Base-by-base conservation (phyloP, 768 basidiomycete species). In the Mycena vulgaris region DNA sequence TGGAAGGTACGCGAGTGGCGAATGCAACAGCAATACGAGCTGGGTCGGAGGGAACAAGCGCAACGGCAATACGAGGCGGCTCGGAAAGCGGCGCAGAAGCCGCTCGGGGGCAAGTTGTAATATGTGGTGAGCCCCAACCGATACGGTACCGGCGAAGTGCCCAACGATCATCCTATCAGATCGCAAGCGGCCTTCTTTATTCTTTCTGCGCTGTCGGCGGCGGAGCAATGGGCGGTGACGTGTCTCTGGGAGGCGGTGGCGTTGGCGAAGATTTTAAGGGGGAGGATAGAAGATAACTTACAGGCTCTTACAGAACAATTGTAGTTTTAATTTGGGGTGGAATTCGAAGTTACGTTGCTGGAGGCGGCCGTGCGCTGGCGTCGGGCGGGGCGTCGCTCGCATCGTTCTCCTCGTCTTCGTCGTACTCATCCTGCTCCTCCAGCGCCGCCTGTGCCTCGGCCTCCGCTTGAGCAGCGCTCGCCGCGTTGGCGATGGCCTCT, bases 371-470 rank as follows among this genome's bases (percentile, higher is more conserved):
- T 58, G 49, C 27, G 40, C 45, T 31, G 14, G 42, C 14, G 37
- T 40, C 7, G 27, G 47, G 30, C 14, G 27, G 47, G 45, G 82
- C 83, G 10, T 82, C 85, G 10, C 83, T 83, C 9, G 86, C 83
- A 13, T 85, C 82, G n/a, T 81, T 83, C 23, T 84, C 84, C 6
- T 82, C 84, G 40, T 85, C 81, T 21, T 81, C 82, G 31, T 86
- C 82, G 1, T 83, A 85, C 13, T 91, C 90, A 40, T 88, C 89
- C 68, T 92, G 89, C 74, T 93, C 92, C 76, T 93, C 93, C 61
- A 92, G 76, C 0, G 91, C 91, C 4, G 92, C 92, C 72, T 94
- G 92, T 0, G 92, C 93, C 71, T 94, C 93, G 0, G 93, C 93
- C 74, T 93, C 92, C 23, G 92, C 90, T 72, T 93, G 92, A 1